Evolutionary conservation across 2,329 filamentous ascomycete genomes (phyloP).

Genomic region (Pyrenophora teres): DNA sequence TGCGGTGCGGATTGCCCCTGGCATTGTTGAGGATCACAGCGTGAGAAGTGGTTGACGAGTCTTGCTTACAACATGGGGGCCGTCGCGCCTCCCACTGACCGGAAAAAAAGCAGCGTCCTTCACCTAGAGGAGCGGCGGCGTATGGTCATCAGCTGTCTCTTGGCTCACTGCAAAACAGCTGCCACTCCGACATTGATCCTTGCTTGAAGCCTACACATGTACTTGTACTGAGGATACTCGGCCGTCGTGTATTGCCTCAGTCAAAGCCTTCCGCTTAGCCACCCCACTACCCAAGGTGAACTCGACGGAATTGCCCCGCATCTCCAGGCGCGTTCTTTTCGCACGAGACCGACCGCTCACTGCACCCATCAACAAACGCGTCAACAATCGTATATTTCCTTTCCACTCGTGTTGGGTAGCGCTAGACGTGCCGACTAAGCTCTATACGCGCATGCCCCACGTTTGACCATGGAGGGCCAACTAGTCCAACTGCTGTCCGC

Average conservation of each 20-base stretch:
- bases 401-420: slow-evolving; percentile 25
- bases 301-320: slow-evolving; percentile 33
- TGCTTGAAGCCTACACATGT: too few species aligned
- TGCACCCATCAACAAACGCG: slow-evolving; percentile 29
- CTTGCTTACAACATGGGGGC: neutral
- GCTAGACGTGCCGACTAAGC: slow-evolving; percentile 37
- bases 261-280: slow-evolving; percentile 8
- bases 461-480: slow-evolving; percentile 78
- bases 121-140: neutral
- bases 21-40: slow-evolving; percentile 6
- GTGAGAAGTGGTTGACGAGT: slow-evolving; percentile 7
- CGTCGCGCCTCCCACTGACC: slow-evolving; percentile 7
- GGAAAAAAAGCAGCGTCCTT: slow-evolving; percentile 2
- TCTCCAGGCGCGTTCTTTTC: slow-evolving; percentile 31
- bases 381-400: slow-evolving; percentile 15
- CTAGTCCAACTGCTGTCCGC: slow-evolving; percentile 85
- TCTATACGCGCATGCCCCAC: slow-evolving; percentile 31
- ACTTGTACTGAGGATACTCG: neutral
- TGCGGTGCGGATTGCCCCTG: slow-evolving; percentile 2
- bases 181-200: neutral
- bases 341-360: slow-evolving; percentile 18
- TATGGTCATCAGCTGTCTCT: neutral
- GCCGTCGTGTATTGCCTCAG: neutral
- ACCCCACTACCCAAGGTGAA: slow-evolving; percentile 13
- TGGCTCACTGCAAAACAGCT: neutral